Evolutionary conservation across 805 yeast genomes (phyloP).

Genomic region (Candida hungchunana): DNA sequence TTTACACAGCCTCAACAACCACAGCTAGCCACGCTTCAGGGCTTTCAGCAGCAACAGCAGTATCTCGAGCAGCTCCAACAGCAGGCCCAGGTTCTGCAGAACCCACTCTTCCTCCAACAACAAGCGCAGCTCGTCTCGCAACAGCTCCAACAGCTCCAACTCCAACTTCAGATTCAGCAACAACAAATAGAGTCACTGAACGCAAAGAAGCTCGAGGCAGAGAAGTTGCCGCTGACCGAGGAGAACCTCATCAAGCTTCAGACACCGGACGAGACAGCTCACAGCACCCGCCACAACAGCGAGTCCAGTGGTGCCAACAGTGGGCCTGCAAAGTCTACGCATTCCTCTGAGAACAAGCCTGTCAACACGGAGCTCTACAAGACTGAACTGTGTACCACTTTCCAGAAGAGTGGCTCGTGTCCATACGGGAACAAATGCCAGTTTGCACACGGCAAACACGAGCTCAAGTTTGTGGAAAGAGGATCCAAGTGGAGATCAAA

Average conservation of each 20-base stretch:
- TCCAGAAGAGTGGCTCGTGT: constrained; percentile 62
- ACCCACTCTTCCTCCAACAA: constrained; percentile 24
- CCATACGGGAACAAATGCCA: constrained; percentile 92
- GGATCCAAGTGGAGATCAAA: constrained; percentile 87
- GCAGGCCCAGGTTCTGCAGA: constrained; percentile 17
- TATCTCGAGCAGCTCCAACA: constrained; percentile 21
- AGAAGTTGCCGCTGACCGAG: constrained; percentile 22
- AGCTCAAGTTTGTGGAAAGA: constrained; percentile 66
- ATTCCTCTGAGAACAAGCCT: constrained; percentile 12
- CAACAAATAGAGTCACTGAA: constrained; percentile 28
- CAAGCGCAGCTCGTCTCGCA: constrained; percentile 25
- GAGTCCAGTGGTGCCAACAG: no score
- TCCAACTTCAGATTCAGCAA: constrained; percentile 27
- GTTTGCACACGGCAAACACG: constrained; percentile 86
- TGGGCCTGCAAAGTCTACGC: constrained; percentile 6
- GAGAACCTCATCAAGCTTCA: constrained; percentile 23
- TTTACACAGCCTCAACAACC: constrained; percentile 11
- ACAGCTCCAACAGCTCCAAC: constrained; percentile 25
- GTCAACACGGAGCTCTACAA: constrained; percentile 68
- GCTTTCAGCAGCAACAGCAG: constrained; percentile 22
- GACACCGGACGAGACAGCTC: no score
- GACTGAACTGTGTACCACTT: constrained; percentile 85
- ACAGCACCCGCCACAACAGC: no score
- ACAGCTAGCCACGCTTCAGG: constrained; percentile 16
- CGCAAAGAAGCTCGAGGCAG: constrained; percentile 13